Conservation (phyloP, 2,329 filamentous ascomycete genomes). For the Penicillium crustosum region DNA sequence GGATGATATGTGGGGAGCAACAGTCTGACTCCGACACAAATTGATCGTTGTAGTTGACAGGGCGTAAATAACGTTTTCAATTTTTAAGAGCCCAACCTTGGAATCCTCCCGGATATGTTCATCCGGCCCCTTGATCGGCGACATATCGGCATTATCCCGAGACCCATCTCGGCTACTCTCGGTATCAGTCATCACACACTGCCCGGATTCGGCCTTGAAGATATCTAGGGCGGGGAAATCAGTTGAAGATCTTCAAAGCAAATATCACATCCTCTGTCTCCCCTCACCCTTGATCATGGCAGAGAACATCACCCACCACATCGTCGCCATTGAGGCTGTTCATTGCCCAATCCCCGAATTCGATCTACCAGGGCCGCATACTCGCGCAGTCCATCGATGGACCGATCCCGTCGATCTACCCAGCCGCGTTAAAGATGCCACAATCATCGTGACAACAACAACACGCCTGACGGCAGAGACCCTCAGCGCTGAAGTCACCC, state of each 20-base stretch:
- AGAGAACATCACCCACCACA: constrained; percentile 39
- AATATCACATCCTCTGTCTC: not conserved
- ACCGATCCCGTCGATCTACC: constrained; percentile 37
- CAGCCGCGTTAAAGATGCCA: constrained; percentile 45
- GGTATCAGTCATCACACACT: constrained; percentile 3
- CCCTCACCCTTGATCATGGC: not conserved
- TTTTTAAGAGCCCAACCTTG: not conserved
- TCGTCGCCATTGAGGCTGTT: constrained; percentile 50
- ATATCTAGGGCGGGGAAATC: not conserved
- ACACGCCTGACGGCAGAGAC: constrained; percentile 28
- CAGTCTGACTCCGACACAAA: not conserved
- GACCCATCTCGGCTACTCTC: constrained; percentile 4
- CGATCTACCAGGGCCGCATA: constrained; percentile 46
- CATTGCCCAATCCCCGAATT: constrained; percentile 44
- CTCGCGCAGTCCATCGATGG: constrained; percentile 32
- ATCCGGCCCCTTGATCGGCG: not conserved
- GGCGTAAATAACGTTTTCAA: not conserved
- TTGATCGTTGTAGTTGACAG: not conserved
- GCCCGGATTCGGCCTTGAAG: not conserved
- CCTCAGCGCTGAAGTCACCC: constrained; percentile 44
- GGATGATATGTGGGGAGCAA: not conserved
- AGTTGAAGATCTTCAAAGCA: not conserved
- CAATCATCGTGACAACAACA: constrained; percentile 48
- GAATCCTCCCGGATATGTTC: not conserved
- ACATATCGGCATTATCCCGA: not conserved